A percentile compares a stretch with the other conserved stretches of the same genome.
These are phyloP conservation scores for Scytalidium lignicola DNA, from an alignment of 2,329 filamentous ascomycete genomes.

Conservation along the genomic window DNA sequence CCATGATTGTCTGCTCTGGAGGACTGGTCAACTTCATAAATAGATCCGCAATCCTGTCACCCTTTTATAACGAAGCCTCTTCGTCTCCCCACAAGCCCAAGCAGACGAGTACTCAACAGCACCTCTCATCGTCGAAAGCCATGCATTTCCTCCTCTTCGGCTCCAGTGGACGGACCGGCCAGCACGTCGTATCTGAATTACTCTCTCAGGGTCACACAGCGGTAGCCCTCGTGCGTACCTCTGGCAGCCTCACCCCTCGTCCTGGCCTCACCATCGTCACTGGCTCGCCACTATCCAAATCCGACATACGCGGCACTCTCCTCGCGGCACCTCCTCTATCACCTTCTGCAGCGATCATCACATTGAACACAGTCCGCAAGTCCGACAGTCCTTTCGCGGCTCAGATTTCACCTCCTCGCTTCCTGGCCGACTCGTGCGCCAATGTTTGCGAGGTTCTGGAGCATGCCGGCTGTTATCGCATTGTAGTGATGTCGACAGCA, in stretches of 20 bases:
- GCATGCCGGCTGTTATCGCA: slow-evolving; percentile 26
- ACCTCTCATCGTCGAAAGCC: slow-evolving; percentile 13
- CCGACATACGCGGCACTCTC: slow-evolving; percentile 28
- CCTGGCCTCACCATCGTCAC: slow-evolving; percentile 27
- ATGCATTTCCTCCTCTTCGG: slow-evolving; percentile 40
- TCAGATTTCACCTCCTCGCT: slow-evolving; percentile 32
- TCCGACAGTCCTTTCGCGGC: slow-evolving; percentile 36
- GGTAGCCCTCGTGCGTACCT: slow-evolving; percentile 33
- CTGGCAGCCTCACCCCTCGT: slow-evolving; percentile 20
- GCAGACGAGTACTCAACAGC: slow-evolving; percentile 12
- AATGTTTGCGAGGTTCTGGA: slow-evolving; percentile 29
- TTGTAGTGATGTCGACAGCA: slow-evolving; percentile 35
- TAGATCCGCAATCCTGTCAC: slow-evolving; percentile 10
- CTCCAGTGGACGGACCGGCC: slow-evolving; percentile 38
- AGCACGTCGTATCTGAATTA: slow-evolving; percentile 34
- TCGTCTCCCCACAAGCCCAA: slow-evolving; percentile 11
- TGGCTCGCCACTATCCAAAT: slow-evolving; percentile 31
- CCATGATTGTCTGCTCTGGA: slow-evolving; percentile 13
- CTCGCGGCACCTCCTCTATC: slow-evolving; percentile 14
- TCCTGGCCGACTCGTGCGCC: slow-evolving; percentile 33
- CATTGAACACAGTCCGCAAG: slow-evolving; percentile 34
- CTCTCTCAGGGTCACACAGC: slow-evolving; percentile 33
- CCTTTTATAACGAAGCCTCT: slow-evolving; percentile 13
- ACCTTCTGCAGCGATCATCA: slow-evolving; percentile 32
- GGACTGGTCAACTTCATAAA: slow-evolving; percentile 14